Base-by-base conservation (phyloP, 306 rosid species). In the Carpinus viminea region DNA sequence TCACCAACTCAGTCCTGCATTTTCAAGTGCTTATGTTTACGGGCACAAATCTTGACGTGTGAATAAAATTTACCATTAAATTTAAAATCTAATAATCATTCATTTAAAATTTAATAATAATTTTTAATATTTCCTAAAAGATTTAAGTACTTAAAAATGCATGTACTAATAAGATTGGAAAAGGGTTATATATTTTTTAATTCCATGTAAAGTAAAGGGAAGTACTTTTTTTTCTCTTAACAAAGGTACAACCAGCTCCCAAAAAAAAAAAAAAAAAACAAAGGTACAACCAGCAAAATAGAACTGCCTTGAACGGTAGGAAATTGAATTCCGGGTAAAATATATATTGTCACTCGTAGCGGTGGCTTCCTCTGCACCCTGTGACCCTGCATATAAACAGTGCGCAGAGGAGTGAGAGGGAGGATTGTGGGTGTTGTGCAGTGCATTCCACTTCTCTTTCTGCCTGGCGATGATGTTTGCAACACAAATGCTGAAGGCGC, bases 401-500 rank as follows among this genome's bases (percentile, higher is more conserved):
- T 41, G 45, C 0, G 7, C 26, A 57, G 2, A 4, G 21, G 38
- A 28, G 70, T 4, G 11, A 2, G 10, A 66, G 54, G 52, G 66
- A 26, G 43, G 16, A 7, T 68, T 31, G 73, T 36, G 66, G n/a
- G 46, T 18, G 4, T 11, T 21, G 12, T 21, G 24, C 24, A 34
- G 3, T 53, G 51, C 17, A 20, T 52, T 65, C 47, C 70, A 36
- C 70, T 65, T 36, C 47, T 65, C 12, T 34, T 34, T 65, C 48
- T 41, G 43, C 47, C 13, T 7, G 50, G 50, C 24, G 50, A 73
- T 9, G 66, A 53, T 24, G 55, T 51, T 72, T 69, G 41, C 75
- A 62, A 38, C 56, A 38, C 48, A 68, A 73, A 74, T 74, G 80
- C 45, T 81, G 88, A 88, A 83, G 60, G 87, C 80, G 89, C 81